A percentile compares a stretch with the other conserved stretches of the same genome.
Conservation (phyloP, 202 grass and related monocot genomes). For the Digitaria exilis region DNA sequence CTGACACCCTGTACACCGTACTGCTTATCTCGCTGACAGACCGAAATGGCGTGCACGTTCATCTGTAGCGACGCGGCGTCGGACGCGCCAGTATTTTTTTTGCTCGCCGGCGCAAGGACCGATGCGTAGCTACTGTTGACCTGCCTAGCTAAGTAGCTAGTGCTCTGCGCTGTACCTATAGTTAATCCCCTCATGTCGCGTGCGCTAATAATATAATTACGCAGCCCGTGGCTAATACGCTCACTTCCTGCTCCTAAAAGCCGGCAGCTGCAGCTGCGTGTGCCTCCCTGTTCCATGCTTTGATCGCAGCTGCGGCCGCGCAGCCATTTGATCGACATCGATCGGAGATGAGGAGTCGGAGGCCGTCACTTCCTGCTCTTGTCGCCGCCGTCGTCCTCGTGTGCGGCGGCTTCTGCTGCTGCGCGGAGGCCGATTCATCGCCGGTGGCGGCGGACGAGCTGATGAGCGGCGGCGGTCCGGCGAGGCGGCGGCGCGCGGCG, state of each 20-base stretch:
- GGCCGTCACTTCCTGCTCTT: not conserved
- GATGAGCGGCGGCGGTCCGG: not conserved
- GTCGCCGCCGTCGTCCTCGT: not conserved
- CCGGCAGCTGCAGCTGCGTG: not conserved
- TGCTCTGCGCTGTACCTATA: not conserved
- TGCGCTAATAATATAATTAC: not conserved
- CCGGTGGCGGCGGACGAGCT: not conserved
- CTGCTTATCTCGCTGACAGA: not conserved
- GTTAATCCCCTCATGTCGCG: not conserved
- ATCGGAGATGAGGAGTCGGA: not conserved
- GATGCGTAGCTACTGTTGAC: not conserved
- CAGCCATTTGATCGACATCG: not conserved
- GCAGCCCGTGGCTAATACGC: not conserved
- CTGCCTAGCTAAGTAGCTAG: not conserved
- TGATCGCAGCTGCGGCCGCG: not conserved
- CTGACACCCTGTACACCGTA: too few relatives aligned
- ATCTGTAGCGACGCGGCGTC: too few relatives aligned
- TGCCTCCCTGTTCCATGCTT: not conserved
- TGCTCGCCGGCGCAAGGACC: not conserved
- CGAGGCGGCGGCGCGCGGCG: conserved; percentile 25
- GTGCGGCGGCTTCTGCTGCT: not conserved
- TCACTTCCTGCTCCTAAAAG: too few relatives aligned
- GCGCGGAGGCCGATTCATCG: not conserved
- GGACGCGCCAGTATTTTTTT: not conserved
- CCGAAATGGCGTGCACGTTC: not conserved